A percentile compares a stretch with the other conserved stretches of the same genome.
Conservation (phyloP, 768 basidiomycete species). For the Lactarius psammicola region DNA sequence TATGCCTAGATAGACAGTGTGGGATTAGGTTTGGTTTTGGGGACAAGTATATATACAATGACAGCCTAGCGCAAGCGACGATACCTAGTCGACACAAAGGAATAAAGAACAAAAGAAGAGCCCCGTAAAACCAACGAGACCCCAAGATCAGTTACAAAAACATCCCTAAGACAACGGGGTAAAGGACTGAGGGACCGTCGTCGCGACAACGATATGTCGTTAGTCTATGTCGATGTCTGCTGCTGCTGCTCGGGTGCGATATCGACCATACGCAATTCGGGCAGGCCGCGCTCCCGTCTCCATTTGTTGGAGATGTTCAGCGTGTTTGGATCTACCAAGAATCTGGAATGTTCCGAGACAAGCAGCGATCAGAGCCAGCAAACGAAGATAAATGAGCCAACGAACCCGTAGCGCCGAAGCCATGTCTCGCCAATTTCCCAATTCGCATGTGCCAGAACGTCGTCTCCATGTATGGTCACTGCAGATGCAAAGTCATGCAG, state of each 20-base stretch:
- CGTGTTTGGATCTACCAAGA: conserved; percentile 72
- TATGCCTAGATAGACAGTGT: background rate
- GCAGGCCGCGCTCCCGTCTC: conserved; percentile 79
- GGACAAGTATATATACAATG: conserved; percentile 12
- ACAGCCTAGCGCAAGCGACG: conserved; percentile 13
- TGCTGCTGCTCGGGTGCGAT: conserved; percentile 38
- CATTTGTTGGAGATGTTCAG: conserved; percentile 79
- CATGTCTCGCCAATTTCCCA: conserved; percentile 90
- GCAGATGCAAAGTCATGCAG: conserved; percentile 67
- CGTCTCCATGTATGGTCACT: conserved; percentile 83
- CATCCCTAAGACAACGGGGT: background rate
- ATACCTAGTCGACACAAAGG: conserved; percentile 10
- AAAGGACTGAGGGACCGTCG: background rate
- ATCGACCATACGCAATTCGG: conserved; percentile 60
- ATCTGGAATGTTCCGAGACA: conserved; percentile 44
- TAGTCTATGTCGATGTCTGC: conserved; percentile 16
- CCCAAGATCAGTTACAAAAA: background rate
- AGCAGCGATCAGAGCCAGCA: background rate
- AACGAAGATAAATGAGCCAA: conserved; percentile 17
- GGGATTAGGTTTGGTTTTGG: conserved; percentile 2
- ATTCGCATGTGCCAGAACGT: conserved; percentile 83
- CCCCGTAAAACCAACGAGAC: background rate
- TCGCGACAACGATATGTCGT: background rate
- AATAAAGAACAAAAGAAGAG: background rate
- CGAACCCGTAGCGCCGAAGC: conserved; percentile 79